Evolutionary conservation across 2,329 filamentous ascomycete genomes (phyloP).

Genomic region (Pseudophaeomoniella oleicola): DNA sequence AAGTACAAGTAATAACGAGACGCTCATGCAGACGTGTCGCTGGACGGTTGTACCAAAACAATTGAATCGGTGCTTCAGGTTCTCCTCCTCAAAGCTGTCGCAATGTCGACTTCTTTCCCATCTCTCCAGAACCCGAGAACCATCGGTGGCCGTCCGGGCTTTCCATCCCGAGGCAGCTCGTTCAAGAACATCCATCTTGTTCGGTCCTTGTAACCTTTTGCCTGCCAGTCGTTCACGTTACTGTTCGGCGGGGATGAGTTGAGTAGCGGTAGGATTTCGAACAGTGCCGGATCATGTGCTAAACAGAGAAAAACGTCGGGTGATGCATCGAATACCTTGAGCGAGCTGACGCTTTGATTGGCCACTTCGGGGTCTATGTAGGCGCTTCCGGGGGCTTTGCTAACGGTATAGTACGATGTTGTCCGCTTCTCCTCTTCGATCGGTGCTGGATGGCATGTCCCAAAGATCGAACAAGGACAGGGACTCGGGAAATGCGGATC

Average conservation of each 20-base stretch:
- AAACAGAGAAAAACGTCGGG: conserved; percentile 15
- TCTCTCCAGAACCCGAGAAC: too few species aligned
- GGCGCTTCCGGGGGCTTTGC: conserved; percentile 3
- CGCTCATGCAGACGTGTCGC: too few species aligned
- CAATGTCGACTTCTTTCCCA: too few species aligned
- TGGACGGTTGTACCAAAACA: too few species aligned
- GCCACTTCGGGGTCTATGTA: conserved; percentile 10
- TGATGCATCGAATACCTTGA: conserved; percentile 14
- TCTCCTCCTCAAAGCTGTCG: too few species aligned
- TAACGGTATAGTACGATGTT: conserved; percentile 9
- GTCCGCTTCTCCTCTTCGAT: conserved; percentile 9
- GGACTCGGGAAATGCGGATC: conserved; percentile 11
- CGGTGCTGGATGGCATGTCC: conserved; percentile 7
- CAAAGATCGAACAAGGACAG: conserved; percentile 12
- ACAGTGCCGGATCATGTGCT: conserved; percentile 15
- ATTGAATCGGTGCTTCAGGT: too few species aligned
- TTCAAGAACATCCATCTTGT: conserved; percentile 7
- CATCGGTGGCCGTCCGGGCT: too few species aligned
- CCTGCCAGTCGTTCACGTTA: conserved; percentile 14
- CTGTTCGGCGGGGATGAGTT: conserved; percentile 10
- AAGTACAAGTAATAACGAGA: too few species aligned
- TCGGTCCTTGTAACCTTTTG: conserved; percentile 13
- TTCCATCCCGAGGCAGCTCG: too few species aligned
- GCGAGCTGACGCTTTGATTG: conserved; percentile 8
- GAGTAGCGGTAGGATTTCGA: conserved; percentile 7